Evolutionary conservation across 106 monocot species (phyloP), one percentile per base, ranked within the genome.

Genomic region (Triglochin maritima): DNA sequence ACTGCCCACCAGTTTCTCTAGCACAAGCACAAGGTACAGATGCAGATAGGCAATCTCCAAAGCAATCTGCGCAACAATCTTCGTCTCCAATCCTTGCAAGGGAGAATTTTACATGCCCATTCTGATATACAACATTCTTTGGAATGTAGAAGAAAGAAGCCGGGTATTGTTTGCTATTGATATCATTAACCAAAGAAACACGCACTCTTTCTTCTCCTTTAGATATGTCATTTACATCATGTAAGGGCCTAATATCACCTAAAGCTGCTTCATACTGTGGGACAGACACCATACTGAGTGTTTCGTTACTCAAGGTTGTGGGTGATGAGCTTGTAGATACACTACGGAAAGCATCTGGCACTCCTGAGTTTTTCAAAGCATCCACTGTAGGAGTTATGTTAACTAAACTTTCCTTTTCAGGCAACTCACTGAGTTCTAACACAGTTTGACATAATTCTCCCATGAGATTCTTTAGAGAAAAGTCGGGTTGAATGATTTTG

Each of bases 41-140:
- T 46, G 75, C 72, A 73, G 67, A 76, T 52, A 95, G 73, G 68
- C 95, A 95, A 74, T 90, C 75, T 7, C 80, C 83, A 54, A 76
- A 79, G 69, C 95, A 95, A 62, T 80, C 83, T 8, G 85, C 61
- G 66, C 95, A 95, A 53, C 83, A 95, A 53, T 85, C 70, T 60
- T 95, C 95, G 78, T 95, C 90, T 44, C 90, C 95, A 44, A 95
- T 87, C 65, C 95, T 67, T 49, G 87, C 95, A 66, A 95, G 87
- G 11, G 87, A 90, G 62, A 95, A 70, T 48, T 71, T 81, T 14
- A 95, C 58, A 73, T 87, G 85, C 56, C 83, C 95, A 76, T 90
- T 79, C 71, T 87, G 87, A 69, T 81, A 83, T 12, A 83, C 69
- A 69, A 84, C 59, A 59, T 87, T 95, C 7, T 68, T 74, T 7